Percentiles rank a stretch among this genome's conserved stretches.
phyloP scores from a whole-genome alignment of 495 filamentous ascomycete genomes.

The Podospora pseudopauciseta region DNA sequence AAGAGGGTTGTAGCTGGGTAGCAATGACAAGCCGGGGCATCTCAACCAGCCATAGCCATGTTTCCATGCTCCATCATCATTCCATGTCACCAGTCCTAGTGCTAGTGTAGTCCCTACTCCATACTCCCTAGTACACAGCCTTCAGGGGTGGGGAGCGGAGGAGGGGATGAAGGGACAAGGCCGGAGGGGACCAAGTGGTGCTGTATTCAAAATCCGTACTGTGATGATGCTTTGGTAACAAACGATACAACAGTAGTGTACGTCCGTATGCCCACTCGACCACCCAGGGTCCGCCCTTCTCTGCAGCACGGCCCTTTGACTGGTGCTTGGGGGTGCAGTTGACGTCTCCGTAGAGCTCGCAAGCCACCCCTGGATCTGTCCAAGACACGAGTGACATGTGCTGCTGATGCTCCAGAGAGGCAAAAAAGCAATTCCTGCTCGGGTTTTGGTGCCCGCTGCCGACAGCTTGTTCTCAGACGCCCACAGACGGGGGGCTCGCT shows the following conservation, averaged over 20 bases:
- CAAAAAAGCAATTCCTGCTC: conserved; percentile 12
- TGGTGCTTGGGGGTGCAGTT: not conserved
- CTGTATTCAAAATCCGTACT: not conserved
- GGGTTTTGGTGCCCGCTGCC: conserved; percentile 1
- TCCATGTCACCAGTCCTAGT: not conserved
- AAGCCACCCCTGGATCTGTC: conserved; percentile 29
- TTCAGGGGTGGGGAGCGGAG: conserved; percentile 16
- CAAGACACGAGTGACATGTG: conserved; percentile 7
- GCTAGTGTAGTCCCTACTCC: not conserved
- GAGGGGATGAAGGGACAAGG: conserved; percentile 2
- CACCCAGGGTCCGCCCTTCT: not conserved
- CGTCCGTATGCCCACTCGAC: not conserved
- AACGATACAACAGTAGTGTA: conserved; percentile 5
- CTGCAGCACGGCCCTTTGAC: not conserved
- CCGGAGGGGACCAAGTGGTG: not conserved
- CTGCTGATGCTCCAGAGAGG: not conserved
- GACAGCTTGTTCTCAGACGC: conserved; percentile 14
- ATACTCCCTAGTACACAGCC: not conserved
- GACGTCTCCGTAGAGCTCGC: conserved; percentile 18
- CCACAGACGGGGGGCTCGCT: conserved; percentile 12
- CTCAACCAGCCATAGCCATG: conserved; percentile 22
- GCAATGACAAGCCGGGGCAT: conserved; percentile 23
- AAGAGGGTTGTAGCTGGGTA: conserved; percentile 21
- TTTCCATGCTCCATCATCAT: conserved; percentile 16
- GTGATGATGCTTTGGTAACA: conserved; percentile 2